These are phyloP conservation scores for Penicillium simplicissimum DNA, from an alignment of 495 filamentous ascomycete species.

Conservation along the genomic window DNA sequence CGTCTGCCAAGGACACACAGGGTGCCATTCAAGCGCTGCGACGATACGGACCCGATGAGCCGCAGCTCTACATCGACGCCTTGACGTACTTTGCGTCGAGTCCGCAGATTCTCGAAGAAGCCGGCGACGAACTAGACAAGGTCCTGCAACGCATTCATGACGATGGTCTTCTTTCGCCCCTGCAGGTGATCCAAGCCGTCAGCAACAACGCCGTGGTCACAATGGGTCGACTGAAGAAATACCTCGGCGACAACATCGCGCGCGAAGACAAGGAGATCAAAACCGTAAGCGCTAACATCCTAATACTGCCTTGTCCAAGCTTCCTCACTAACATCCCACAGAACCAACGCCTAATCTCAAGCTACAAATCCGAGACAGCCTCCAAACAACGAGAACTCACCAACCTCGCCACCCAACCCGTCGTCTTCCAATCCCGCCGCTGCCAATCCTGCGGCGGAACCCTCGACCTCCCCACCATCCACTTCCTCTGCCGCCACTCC, in stretches of 20 bases:
- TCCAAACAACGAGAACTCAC: slow-evolving; percentile 74
- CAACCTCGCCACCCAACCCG: slow-evolving; percentile 73
- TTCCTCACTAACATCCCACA: slow-evolving; percentile 28
- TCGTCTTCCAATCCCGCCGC: slow-evolving; percentile 85
- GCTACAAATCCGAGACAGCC: slow-evolving; percentile 84
- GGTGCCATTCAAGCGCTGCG: slow-evolving; percentile 85
- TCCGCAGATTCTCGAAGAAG: slow-evolving; percentile 77
- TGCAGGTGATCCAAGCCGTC: slow-evolving; percentile 94
- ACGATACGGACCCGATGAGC: slow-evolving; percentile 90
- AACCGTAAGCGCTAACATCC: slow-evolving; percentile 39
- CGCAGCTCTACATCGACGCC: slow-evolving; percentile 89
- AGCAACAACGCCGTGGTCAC: slow-evolving; percentile 84
- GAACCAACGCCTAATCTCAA: slow-evolving; percentile 79
- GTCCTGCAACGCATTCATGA: slow-evolving; percentile 86
- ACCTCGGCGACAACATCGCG: slow-evolving; percentile 84
- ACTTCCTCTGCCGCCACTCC: slow-evolving; percentile 94
- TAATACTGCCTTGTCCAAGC: background rate
- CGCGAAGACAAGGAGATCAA: slow-evolving; percentile 84
- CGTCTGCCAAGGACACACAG: slow-evolving; percentile 84
- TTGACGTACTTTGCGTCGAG: slow-evolving; percentile 91
- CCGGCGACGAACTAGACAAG: slow-evolving; percentile 73
- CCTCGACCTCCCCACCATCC: slow-evolving; percentile 84
- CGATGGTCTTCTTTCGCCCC: slow-evolving; percentile 89
- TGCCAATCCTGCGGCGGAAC: slow-evolving; percentile 75
- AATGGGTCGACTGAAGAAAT: slow-evolving; percentile 95